These are phyloP conservation scores for Cucurbita moschata DNA, from an alignment of 306 rosid species.

Conservation along the genomic window DNA sequence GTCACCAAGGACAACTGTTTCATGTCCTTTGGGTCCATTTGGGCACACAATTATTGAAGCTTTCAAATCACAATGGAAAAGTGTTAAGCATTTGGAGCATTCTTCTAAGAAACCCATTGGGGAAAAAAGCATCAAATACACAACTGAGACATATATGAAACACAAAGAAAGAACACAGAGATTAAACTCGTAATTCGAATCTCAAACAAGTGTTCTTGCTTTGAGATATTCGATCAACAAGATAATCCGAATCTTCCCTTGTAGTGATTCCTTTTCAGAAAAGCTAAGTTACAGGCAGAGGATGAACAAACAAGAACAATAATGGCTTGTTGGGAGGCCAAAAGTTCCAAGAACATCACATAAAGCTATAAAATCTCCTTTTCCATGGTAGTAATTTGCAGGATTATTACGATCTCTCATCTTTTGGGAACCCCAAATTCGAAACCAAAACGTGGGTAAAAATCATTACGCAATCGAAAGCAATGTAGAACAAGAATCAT, in stretches of 20 bases:
- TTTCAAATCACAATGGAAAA: slow-evolving; percentile 6
- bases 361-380: not conserved
- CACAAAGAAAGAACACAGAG: not conserved
- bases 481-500: not conserved
- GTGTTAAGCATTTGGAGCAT: not conserved
- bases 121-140: not conserved
- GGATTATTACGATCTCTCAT: not conserved
- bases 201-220: no score
- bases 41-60: not conserved
- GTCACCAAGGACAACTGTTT: slow-evolving; percentile 12
- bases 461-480: slow-evolving; percentile 1
- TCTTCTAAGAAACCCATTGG: not conserved
- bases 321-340: slow-evolving; percentile 4
- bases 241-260: no score
- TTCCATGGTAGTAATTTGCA: not conserved
- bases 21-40: slow-evolving; percentile 9
- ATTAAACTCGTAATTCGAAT: no score
- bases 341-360: not conserved
- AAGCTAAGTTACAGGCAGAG: not conserved
- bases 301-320: not conserved
- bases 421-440: slow-evolving; percentile 1
- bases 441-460: not conserved
- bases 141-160: slow-evolving; percentile 7
- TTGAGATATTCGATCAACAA: no score
- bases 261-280: no score